phyloP scores from a whole-genome alignment of 192 early-diverging fungal species.

The Mortierella antarctica region DNA sequence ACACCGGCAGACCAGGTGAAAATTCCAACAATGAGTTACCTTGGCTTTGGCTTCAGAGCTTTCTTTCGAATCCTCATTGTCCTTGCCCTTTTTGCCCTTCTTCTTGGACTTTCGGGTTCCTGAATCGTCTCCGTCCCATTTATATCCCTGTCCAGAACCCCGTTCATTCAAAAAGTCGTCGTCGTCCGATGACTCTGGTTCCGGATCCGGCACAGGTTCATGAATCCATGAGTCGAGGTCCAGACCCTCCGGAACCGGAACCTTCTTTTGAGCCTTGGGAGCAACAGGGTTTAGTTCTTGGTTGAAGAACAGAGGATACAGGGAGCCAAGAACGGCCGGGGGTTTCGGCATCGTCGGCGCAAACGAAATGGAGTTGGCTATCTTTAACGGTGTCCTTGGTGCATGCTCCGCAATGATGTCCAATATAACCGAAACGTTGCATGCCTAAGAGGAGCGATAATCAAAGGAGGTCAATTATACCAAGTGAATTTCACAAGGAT shows the following conservation, averaged over 20 bases:
- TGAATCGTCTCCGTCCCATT: slow-evolving; percentile 47
- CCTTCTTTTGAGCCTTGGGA: slow-evolving; percentile 88
- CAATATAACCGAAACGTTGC: slow-evolving; percentile 62
- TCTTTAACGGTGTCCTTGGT: slow-evolving; percentile 42
- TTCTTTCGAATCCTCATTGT: slow-evolving; percentile 56
- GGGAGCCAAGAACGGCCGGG: slow-evolving; percentile 63
- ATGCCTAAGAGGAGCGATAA: slow-evolving; percentile 40
- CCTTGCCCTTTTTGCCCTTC: slow-evolving; percentile 40
- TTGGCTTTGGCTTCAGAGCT: slow-evolving; percentile 55
- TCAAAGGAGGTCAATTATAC: not conserved
- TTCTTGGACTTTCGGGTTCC: slow-evolving; percentile 42
- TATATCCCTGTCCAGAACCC: slow-evolving; percentile 39
- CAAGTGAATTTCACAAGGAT: not conserved
- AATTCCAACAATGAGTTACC: slow-evolving; percentile 27
- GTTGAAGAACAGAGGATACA: slow-evolving; percentile 75
- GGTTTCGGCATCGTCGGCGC: slow-evolving; percentile 47
- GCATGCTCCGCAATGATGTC: slow-evolving; percentile 57
- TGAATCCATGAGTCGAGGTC: slow-evolving; percentile 87
- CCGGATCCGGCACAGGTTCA: slow-evolving; percentile 74
- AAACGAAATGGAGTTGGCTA: slow-evolving; percentile 42
- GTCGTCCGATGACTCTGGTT: slow-evolving; percentile 58
- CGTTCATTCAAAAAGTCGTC: slow-evolving; percentile 45
- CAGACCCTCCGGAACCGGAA: slow-evolving; percentile 87
- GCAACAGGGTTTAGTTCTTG: slow-evolving; percentile 94
- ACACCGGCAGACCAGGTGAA: not conserved